Base-by-base conservation (phyloP, 208 protist species). In the Porcisia hertigi region DNA sequence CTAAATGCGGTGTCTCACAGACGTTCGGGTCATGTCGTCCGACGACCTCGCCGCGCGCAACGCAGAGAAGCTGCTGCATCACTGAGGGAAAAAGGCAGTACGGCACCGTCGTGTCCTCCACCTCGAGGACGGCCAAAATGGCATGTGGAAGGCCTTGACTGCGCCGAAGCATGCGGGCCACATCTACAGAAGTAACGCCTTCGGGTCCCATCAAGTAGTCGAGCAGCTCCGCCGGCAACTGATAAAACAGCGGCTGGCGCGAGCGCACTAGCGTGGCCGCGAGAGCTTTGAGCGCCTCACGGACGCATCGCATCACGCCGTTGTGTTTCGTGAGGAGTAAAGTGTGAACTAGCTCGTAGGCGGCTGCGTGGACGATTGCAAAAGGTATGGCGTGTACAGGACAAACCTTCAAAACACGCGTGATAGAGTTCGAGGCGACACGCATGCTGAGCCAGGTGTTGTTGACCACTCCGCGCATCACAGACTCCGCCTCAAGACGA, bases 311-410 rank as follows among this genome's bases (percentile, higher is more conserved):
- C 92, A 97, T 97, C 52, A 97, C 92, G 34, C 94, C 94, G 63
- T 97, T 97, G 85, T 97, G 94, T 75, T 97, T 97, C 6, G 94
- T 97, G 34, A 85, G 79, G 55, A 97, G 83, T 45, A 97, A 84
- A 20, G 87, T 82, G 54, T 95, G 76, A 55, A 94, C 76, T 6
- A 97, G 86, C 49, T 86, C 82, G 67, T 85, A 90, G 80, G 86
- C 85, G 39, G 84, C 58, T 8, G 69, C 41, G 53, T 83, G 86
- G 20, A 96, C 83, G 43, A 63, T 76, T 8, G 30, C 64, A 34
- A 87, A 81, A 5, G 79, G 66, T 36, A 97, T 82, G 62, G 75
- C 25, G 36, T 91, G 82, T 43, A 92, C 70, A 0, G 71, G 67
- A 4, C 83, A 77, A 34, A 89, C 71, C 43, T 67, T 59, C 6